Evolutionary conservation across 495 filamentous ascomycete genomes (phyloP), one percentile per base, ranked within the genome.

Genomic region (Hypoxylon intermedium): DNA sequence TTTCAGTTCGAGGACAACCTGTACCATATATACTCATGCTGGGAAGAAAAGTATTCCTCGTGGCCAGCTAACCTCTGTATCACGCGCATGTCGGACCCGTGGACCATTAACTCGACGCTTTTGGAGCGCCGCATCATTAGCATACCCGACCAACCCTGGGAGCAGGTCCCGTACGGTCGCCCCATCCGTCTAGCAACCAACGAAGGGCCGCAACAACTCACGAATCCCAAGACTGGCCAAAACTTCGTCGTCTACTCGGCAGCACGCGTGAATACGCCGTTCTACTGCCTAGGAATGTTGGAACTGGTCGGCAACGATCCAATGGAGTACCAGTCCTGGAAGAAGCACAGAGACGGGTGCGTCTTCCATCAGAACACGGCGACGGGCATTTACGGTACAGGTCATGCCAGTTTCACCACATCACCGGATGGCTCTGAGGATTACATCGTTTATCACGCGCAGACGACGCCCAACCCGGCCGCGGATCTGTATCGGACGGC

Each of bases 31-130:
- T 82, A 81, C 68, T 77, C 72, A 3, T 82, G 78, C 65, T 82
- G 79, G 78, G 71, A 75, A 24, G 59, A 71, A 0, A 63, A 70
- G n/a, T 78, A 76, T 58, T 72, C 75, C 5, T 74, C 71, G 19
- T 82, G 78, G 79, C 79, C 79, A 0, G 71, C 78, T 6, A 82
- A 81, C 54, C 71, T 82, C 3, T 82, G 78, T 60, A 81, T 82
- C 42, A 80, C 78, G 0, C 72, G 77, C 51, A 42, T 81, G 63
- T 72, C 70, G 5, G 69, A 79, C 42, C 79, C 79, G 3, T 80
- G 69, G 73, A 80, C 77, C 3, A 62, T 81, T 3, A 61, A 64
- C 44, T 75, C 77, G 38, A 75, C 70, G 11, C 67, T 80, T 11
- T 50, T 68, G 1, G 72, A 81, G 63, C 69, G 77, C 6, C 68